Evolutionary conservation across 2,329 filamentous ascomycete species (phyloP), one percentile per base, ranked within the genome.

Genomic region (Colletotrichum salicis): DNA sequence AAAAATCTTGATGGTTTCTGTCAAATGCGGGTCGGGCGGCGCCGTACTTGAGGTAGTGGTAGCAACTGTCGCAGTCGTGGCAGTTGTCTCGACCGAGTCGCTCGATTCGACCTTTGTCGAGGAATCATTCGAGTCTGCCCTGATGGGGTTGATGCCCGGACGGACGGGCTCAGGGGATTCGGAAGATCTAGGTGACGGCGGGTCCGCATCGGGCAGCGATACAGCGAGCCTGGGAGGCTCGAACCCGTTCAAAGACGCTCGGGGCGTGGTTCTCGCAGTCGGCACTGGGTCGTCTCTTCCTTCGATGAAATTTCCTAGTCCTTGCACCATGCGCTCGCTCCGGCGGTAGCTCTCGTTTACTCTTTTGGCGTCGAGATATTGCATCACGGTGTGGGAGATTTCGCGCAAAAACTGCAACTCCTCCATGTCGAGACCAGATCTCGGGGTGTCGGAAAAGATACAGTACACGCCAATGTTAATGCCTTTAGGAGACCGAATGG

Each of bases 381-480:
- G 74, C 78, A 83, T 84, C 19, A 84, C 77, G 8, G 79, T 79
- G 2, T 75, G 64, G 2, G 82, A 81, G 3, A 82, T 75, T 3
- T 79, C 76, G 5, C 73, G 74, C 64, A 84, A 64, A 15, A 76
- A 75, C 0, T 75, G 76, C 0, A 80, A 75, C 31, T 78, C 74
- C 2, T 72, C 66, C 8, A 78, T 75, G 8, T 77, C 76, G 74
- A 83, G 79, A 10, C 76, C 75, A 3, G 67, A 68, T 11, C 78
- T 67, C 12, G 79, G 78, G 19, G 70, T 71, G 37, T 75, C 71
- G 56, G 77, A 78, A 15, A 79, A 75, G 2, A 84, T 78, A 63
- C 81, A 84, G 19, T 80, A 80, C 0, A 82, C 80, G 4, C 84
- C 84, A 13, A 86, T 85, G 57, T 85, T 83, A 67, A 85, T 80